A percentile compares a stretch with the other conserved stretches of the same genome.
Evolutionary conservation across 2,329 filamentous ascomycete species (phyloP).

Genomic region (Cercospora canescens): DNA sequence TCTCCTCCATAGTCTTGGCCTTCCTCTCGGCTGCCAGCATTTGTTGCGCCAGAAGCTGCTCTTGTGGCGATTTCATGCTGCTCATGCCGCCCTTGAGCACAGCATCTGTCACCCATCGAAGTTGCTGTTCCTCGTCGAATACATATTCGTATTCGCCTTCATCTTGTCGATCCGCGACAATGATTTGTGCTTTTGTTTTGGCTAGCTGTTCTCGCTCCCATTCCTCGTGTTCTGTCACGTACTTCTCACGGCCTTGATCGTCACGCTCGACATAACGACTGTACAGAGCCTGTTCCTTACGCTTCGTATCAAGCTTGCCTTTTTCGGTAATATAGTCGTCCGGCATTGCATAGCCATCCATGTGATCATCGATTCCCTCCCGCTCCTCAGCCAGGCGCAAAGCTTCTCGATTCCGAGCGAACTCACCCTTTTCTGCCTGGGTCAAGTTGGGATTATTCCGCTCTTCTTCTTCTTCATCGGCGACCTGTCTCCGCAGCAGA

Average conservation of each 20-base stretch:
- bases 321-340: slow-evolving; percentile 95
- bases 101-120: slow-evolving; percentile 79
- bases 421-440: slow-evolving; percentile 79
- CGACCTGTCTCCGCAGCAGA: slow-evolving; percentile 84
- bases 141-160: slow-evolving; percentile 90
- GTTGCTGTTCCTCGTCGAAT: slow-evolving; percentile 84
- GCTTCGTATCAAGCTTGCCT: slow-evolving; percentile 81
- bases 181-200: slow-evolving; percentile 85
- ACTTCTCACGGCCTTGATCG: slow-evolving; percentile 83
- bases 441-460: slow-evolving; percentile 73
- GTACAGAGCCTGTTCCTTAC: slow-evolving; percentile 87
- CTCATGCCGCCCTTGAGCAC: slow-evolving; percentile 71
- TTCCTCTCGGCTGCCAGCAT: slow-evolving; percentile 88
- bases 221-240: slow-evolving; percentile 90
- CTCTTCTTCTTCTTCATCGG: slow-evolving; percentile 78
- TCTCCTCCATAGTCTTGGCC: slow-evolving; percentile 85
- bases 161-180: slow-evolving; percentile 70
- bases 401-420: slow-evolving; percentile 79
- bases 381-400: slow-evolving; percentile 65
- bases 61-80: slow-evolving; percentile 69
- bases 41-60: slow-evolving; percentile 74
- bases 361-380: slow-evolving; percentile 83
- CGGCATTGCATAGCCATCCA: slow-evolving; percentile 88
- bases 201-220: slow-evolving; percentile 90
- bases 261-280: slow-evolving; percentile 86